Evolutionary conservation across 139 green algal species (phyloP).

Genomic region (Chlorella vulgaris): DNA sequence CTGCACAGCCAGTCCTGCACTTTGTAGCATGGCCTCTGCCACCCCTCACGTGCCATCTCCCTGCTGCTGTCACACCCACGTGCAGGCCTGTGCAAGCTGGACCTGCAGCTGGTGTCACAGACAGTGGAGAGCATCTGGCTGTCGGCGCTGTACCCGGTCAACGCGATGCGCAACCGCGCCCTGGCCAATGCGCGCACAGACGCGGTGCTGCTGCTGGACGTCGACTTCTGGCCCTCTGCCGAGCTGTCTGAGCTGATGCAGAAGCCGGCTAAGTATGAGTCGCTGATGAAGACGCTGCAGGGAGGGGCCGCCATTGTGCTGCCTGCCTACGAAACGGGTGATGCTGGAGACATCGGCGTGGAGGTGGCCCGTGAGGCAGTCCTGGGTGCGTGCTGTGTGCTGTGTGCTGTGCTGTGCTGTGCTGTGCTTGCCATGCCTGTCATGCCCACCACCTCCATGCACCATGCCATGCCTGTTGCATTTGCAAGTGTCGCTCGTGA

Average conservation of each 20-base stretch:
- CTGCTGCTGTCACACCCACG: too few relatives aligned
- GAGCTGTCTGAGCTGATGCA: constrained; percentile 48
- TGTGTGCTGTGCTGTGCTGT: not conserved
- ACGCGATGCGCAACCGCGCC: constrained; percentile 54
- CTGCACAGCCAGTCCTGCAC: too few relatives aligned
- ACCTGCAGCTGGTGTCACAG: constrained; percentile 50
- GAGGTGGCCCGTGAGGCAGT: constrained; percentile 48
- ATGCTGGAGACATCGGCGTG: constrained; percentile 48
- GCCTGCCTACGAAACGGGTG: constrained; percentile 49
- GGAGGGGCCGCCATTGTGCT: constrained; percentile 43
- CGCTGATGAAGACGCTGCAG: constrained; percentile 26
- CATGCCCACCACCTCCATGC: too few relatives aligned
- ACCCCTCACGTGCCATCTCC: not conserved
- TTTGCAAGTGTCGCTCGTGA: too few relatives aligned
- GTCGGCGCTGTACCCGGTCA: constrained; percentile 52
- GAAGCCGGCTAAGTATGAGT: constrained; percentile 45
- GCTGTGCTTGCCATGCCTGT: too few relatives aligned
- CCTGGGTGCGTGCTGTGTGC: constrained; percentile 12
- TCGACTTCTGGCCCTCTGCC: constrained; percentile 51
- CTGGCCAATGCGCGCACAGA: constrained; percentile 47
- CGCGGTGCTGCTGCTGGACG: constrained; percentile 52
- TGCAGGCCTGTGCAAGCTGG: constrained; percentile 52
- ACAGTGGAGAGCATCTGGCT: constrained; percentile 51
- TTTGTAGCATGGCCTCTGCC: not conserved
- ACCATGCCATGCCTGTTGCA: too few relatives aligned